phyloP scores from a whole-genome alignment of 169 alveolate species.

The Neospora caninum region DNA sequence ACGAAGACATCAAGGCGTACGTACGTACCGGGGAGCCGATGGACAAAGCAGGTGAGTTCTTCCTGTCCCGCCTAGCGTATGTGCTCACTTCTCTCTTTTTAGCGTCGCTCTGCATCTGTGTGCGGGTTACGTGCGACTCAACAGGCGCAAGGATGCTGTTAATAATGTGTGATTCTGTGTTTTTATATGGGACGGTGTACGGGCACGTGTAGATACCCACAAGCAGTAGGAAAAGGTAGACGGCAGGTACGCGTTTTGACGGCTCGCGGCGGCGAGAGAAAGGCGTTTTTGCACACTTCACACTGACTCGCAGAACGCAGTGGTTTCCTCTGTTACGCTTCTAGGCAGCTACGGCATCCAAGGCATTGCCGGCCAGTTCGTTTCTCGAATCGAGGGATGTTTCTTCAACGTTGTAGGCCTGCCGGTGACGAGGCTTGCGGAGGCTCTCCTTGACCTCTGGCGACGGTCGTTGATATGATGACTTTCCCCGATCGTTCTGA shows the following conservation, averaged over 20 bases:
- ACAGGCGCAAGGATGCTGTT: too few relatives aligned
- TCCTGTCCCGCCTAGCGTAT: background rate
- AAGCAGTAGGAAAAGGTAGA: background rate
- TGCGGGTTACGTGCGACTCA: too few relatives aligned
- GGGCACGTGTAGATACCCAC: background rate
- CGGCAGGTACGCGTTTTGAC: background rate
- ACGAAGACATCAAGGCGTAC: conserved; percentile 36
- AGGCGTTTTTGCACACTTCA: too few relatives aligned
- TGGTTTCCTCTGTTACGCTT: background rate
- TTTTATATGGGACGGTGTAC: background rate
- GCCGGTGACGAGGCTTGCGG: conserved; percentile 11
- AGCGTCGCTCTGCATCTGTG: background rate
- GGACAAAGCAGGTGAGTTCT: conserved; percentile 46
- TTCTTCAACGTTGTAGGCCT: conserved; percentile 44
- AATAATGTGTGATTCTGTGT: background rate
- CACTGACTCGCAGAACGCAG: too few relatives aligned
- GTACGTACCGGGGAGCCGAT: conserved; percentile 5
- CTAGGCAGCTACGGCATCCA: conserved; percentile 53
- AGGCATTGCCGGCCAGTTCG: conserved; percentile 40
- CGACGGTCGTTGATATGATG: background rate
- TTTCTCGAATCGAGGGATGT: conserved; percentile 36
- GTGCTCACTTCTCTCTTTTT: background rate
- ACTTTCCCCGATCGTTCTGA: too few relatives aligned
- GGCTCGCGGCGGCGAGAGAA: background rate
- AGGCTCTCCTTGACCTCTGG: conserved; percentile 17